Conservation (phyloP, 2,329 filamentous ascomycete species). For the Colletotrichum chrysophilum region DNA sequence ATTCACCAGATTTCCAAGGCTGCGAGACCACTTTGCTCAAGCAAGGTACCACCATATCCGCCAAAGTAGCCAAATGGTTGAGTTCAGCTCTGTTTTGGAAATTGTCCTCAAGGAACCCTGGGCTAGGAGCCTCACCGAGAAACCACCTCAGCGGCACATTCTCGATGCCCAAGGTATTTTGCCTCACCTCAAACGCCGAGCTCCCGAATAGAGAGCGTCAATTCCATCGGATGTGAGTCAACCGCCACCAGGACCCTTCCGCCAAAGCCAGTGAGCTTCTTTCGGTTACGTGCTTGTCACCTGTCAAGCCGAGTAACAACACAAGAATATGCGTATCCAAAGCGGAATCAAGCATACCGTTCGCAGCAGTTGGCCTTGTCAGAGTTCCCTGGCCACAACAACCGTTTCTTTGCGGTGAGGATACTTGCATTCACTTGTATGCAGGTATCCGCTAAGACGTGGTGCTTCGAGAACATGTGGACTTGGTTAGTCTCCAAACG, state of each 20-base stretch:
- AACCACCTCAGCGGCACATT: background rate
- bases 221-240: background rate
- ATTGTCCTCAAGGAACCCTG: background rate
- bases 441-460: background rate
- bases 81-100: background rate
- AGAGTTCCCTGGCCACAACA: background rate
- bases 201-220: background rate
- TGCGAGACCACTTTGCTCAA: background rate
- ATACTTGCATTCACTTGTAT: background rate
- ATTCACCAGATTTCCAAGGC: background rate
- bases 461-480: background rate
- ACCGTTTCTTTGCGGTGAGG: conserved; percentile 8
- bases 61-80: background rate
- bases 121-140: background rate
- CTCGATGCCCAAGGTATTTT: background rate
- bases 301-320: background rate
- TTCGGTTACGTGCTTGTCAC: background rate
- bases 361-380: background rate
- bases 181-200: background rate
- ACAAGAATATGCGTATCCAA: background rate
- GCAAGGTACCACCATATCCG: background rate
- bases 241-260: background rate
- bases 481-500: background rate
- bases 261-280: background rate
- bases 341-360: background rate